phyloP scores from a whole-genome alignment of 768 basidiomycete species.

The Candolleomyces efflorescens region DNA sequence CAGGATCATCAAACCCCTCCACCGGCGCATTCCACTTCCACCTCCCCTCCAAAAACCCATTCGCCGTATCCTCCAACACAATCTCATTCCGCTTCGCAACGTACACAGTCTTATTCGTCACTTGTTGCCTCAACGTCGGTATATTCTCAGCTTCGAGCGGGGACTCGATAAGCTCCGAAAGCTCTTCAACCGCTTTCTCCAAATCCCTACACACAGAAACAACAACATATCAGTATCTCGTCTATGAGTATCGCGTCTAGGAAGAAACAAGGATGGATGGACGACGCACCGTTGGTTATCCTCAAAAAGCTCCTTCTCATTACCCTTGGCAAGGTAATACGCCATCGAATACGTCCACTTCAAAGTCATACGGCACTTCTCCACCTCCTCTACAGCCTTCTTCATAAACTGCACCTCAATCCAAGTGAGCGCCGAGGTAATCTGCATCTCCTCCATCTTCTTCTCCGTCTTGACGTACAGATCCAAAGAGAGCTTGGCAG shows the following conservation, averaged over 20 bases:
- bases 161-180: conserved; percentile 90
- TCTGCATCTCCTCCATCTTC: conserved; percentile 99
- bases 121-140: conserved; percentile 77
- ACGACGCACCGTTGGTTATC: conserved; percentile 83
- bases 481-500: conserved; percentile 92
- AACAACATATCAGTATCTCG: no score
- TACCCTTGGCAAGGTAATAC: conserved; percentile 87
- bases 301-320: conserved; percentile 93
- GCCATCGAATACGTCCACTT: conserved; percentile 99
- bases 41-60: conserved; percentile 80
- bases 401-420: conserved; percentile 99
- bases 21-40: conserved; percentile 79
- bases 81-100: conserved; percentile 98
- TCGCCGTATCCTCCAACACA: conserved; percentile 90
- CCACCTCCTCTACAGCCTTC: conserved; percentile 92
- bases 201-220: no score
- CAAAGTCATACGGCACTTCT: conserved; percentile 88
- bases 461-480: conserved; percentile 95
- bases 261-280: not conserved
- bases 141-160: conserved; percentile 86
- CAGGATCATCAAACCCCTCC: conserved; percentile 64
- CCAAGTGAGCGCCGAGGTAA: conserved; percentile 89
- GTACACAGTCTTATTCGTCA: conserved; percentile 96
- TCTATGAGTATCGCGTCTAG: no score
- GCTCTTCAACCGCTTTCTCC: conserved; percentile 91